A percentile compares a stretch with the other conserved stretches of the same genome.
Evolutionary conservation across 805 yeast genomes (phyloP).

Genomic region (Yarrowia keelungensis): DNA sequence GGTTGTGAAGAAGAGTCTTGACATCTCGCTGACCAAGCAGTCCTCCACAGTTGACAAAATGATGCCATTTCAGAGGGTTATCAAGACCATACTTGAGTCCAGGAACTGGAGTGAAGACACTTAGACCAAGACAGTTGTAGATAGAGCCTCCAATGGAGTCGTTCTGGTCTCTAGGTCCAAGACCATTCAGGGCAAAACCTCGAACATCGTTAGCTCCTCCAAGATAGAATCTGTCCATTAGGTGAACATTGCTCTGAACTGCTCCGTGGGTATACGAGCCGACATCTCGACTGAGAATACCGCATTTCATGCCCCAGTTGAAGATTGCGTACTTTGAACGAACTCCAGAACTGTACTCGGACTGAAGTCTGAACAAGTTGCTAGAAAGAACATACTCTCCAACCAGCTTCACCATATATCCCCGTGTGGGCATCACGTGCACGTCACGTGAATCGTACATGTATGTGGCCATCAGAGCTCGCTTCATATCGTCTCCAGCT

Average conservation of each 20-base stretch:
- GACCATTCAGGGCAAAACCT: constrained; percentile 70
- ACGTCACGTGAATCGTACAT: constrained; percentile 55
- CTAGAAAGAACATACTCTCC: constrained; percentile 48
- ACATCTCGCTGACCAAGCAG: constrained; percentile 46
- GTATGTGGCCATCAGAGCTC: constrained; percentile 57
- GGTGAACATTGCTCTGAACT: constrained; percentile 53
- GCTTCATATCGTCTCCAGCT: constrained; percentile 69
- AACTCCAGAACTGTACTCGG: constrained; percentile 47
- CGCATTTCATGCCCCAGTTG: constrained; percentile 40
- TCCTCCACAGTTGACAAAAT: constrained; percentile 71
- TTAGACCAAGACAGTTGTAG: constrained; percentile 62
- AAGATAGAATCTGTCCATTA: constrained; percentile 80
- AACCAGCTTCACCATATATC: constrained; percentile 51
- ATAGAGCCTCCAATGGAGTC: constrained; percentile 74
- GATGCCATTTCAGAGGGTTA: constrained; percentile 66
- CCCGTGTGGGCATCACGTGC: constrained; percentile 57
- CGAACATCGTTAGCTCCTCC: constrained; percentile 81
- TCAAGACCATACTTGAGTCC: constrained; percentile 50
- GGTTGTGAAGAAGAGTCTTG: constrained; percentile 47
- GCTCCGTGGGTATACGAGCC: constrained; percentile 6
- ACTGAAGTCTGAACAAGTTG: constrained; percentile 47
- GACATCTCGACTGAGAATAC: constrained; percentile 39
- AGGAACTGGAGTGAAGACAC: constrained; percentile 69
- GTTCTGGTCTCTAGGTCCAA: constrained; percentile 65
- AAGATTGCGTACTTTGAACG: constrained; percentile 43